These are phyloP conservation scores for Psilocybe azurescens DNA, from an alignment of 768 basidiomycete species.

Conservation along the genomic window DNA sequence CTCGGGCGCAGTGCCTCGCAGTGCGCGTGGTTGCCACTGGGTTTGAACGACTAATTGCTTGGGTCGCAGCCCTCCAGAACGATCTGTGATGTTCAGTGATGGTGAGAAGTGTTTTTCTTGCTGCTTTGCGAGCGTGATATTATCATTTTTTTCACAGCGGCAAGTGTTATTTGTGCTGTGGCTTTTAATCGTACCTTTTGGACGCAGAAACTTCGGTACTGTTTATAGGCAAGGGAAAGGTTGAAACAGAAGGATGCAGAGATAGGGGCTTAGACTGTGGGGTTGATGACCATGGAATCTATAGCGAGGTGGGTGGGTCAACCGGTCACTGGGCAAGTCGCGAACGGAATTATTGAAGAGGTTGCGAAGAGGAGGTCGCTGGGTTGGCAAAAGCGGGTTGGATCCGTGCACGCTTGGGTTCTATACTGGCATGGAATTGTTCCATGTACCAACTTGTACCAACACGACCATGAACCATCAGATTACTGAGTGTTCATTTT, in stretches of 20 bases:
- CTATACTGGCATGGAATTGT: not conserved
- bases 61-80: not conserved
- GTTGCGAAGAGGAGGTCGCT: not conserved
- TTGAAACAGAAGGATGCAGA: not conserved
- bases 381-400: not conserved
- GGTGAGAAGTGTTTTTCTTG: conserved; percentile 3
- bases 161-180: not conserved
- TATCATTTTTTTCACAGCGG: not conserved
- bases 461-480: not conserved
- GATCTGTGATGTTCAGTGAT: conserved; percentile 1
- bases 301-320: not conserved
- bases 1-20: not conserved
- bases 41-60: not conserved
- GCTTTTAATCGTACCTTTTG: not conserved
- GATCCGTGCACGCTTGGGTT: not conserved
- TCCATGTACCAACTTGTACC: not conserved
- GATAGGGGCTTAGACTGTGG: not conserved
- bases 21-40: not conserved
- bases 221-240: conserved; percentile 5
- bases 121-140: not conserved
- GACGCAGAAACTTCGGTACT: conserved; percentile 23
- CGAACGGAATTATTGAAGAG: not conserved
- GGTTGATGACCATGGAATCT: conserved; percentile 5
- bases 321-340: conserved; percentile 2
- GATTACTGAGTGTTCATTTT: not conserved